Base-by-base conservation (phyloP, 2,329 filamentous ascomycete species). In the Sclerotiophoma versabilis region DNA sequence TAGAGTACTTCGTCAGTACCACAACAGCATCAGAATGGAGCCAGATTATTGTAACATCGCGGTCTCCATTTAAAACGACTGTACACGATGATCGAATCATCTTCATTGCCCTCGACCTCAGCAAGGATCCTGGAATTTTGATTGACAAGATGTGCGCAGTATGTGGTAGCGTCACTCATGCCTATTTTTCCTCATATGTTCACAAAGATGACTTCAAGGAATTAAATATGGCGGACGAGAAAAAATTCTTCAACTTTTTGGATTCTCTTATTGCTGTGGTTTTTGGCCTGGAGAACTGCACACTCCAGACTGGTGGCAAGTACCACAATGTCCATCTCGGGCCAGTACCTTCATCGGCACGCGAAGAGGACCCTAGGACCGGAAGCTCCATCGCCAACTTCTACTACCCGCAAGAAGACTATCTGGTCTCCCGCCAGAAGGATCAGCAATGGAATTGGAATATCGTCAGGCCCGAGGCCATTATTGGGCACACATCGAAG, bases 371-470 rank as follows among this genome's bases (percentile, higher is more conserved):
- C 2, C 48, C 48, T 5, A 20, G 49, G 12, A n/a, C 20, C 10
- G 14, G 22, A 14, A 32, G 29, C 15, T 27, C 39, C n/a, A 29
- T 42, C 19, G 41, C 22, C 2, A 57, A 53, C 23, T 57, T 57
- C 36, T 57, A 57, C 29, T 57, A 44, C 22, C 34, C 36, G 2
- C 54, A 57, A 34, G 54, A 57, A 43, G 54, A 57, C 29, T 52
- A 44, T 36, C 33, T 57, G 14, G 15, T 44, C 12, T 20, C 11
- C 11, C 32, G 30, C 15, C 49, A 52, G 12, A 38, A 32, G 12
- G 30, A n/a, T 2, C 30, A 33, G 30, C 14, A 17, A 3, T 33
- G 30, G 30, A 33, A 10, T 4, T 33, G 30, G 30, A 33, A 33
- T 10, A n/a, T 33, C 5, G 10, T 33, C 30, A 34, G 54, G 7